Percentiles rank a stretch among this genome's conserved stretches.
Evolutionary conservation across 257 asterid species (phyloP).

Genomic region (Echium plantagineum): DNA sequence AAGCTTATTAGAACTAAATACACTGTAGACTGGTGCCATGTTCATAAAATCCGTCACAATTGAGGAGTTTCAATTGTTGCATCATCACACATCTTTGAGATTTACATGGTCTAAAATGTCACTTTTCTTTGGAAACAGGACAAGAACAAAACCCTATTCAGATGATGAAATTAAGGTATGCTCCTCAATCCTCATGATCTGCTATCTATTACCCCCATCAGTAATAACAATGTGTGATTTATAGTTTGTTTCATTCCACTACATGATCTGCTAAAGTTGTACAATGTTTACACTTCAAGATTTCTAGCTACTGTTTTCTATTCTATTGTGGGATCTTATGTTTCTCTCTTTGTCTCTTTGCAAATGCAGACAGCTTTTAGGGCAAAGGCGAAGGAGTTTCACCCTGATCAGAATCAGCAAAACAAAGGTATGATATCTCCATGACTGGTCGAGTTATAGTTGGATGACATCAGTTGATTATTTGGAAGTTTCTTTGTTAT

Average conservation of each 20-base stretch:
- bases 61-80: not conserved
- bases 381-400: constrained; percentile 76
- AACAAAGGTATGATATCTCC: constrained; percentile 45
- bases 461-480: too few species aligned
- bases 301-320: not conserved
- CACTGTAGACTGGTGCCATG: not conserved
- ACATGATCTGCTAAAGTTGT: too few species aligned
- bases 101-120: not conserved
- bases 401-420: constrained; percentile 92
- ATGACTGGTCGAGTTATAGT: not conserved
- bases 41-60: not conserved
- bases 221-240: not conserved
- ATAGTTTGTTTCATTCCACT: not conserved
- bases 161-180: constrained; percentile 87
- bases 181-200: constrained; percentile 7
- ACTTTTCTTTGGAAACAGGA: constrained; percentile 32
- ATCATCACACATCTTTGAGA: not conserved
- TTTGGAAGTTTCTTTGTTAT: too few species aligned
- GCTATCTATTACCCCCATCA: not conserved
- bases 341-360: constrained; percentile 1
- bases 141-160: constrained; percentile 65
- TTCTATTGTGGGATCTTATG: not conserved
- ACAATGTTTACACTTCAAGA: too few species aligned
- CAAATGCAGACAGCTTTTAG: constrained; percentile 74
- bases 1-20: not conserved